Conservation (phyloP, 139 green algal genomes). For the Desmodesmus armatus region DNA sequence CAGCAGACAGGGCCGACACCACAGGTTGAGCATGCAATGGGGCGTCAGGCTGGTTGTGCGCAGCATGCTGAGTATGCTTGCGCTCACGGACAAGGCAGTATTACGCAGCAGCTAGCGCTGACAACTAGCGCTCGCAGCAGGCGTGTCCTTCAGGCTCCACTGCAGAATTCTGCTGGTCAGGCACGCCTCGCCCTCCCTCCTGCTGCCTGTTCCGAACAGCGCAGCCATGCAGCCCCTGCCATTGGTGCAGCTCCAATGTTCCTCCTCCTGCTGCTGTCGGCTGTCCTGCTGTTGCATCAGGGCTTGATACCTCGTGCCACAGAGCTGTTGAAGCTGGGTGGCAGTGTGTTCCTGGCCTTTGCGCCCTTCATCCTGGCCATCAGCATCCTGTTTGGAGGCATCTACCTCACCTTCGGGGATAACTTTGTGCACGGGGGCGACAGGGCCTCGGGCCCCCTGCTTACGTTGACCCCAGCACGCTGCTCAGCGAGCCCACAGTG, state of each 20-base stretch:
- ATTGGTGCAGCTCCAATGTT: not conserved
- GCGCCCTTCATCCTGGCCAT: conserved; percentile 76
- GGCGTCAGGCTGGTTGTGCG: no score
- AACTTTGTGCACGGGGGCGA: conserved; percentile 52
- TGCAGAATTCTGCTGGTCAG: not conserved
- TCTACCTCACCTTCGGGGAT: conserved; percentile 58
- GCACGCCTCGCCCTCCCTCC: not conserved
- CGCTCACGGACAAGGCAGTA: no score
- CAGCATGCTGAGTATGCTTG: no score
- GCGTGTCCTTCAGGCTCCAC: no score
- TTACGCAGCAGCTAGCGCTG: no score
- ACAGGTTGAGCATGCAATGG: no score
- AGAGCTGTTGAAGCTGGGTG: conserved; percentile 78
- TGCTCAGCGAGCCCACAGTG: conserved; percentile 77
- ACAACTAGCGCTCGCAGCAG: no score
- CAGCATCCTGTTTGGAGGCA: conserved; percentile 58
- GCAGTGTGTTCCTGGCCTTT: conserved; percentile 81
- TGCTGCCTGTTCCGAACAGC: not conserved
- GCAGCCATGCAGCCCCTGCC: not conserved
- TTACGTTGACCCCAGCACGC: conserved; percentile 72
- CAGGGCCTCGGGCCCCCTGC: conserved; percentile 29
- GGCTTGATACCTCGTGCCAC: conserved; percentile 72
- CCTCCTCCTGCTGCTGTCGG: not conserved
- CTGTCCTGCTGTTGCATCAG: conserved; percentile 46
- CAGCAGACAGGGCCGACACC: no score